phyloP scores from a whole-genome alignment of 2,329 filamentous ascomycete genomes.

The Fusarium odoratissimum region DNA sequence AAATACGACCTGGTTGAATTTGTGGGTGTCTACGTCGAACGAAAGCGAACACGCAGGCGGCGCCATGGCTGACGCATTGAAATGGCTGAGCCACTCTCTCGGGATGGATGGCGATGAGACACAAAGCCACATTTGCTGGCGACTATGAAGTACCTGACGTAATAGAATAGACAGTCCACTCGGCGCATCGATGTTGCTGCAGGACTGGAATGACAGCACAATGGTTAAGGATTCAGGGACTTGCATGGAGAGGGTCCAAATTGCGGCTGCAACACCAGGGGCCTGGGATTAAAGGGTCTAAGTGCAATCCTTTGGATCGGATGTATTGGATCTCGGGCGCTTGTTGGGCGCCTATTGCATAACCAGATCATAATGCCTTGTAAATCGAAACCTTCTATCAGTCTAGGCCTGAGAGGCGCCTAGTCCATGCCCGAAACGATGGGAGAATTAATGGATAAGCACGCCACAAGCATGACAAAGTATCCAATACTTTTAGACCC shows the following conservation, averaged over 20 bases:
- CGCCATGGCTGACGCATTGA: constrained; percentile 44
- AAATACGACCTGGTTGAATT: background rate
- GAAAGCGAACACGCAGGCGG: constrained; percentile 31
- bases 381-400: constrained; percentile 18
- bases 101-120: constrained; percentile 4
- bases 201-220: background rate
- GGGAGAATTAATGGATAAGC: constrained; percentile 14
- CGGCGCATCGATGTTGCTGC: background rate
- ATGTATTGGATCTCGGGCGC: constrained; percentile 22
- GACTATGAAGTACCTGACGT: background rate
- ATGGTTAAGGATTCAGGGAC: constrained; percentile 19
- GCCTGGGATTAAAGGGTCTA: constrained; percentile 19
- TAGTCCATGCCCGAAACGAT: constrained; percentile 43
- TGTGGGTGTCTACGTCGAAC: background rate
- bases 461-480: constrained; percentile 26
- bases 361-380: constrained; percentile 13
- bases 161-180: background rate
- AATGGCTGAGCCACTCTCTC: constrained; percentile 40
- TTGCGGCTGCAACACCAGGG: constrained; percentile 32
- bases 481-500: background rate
- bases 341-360: constrained; percentile 37
- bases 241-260: constrained; percentile 29
- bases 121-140: background rate
- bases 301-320: background rate
- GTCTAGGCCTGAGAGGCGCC: constrained; percentile 36